Evolutionary conservation across 2,329 filamentous ascomycete genomes (phyloP), one percentile per base, ranked within the genome.

Genomic region (Leptosphaerulina australis): DNA sequence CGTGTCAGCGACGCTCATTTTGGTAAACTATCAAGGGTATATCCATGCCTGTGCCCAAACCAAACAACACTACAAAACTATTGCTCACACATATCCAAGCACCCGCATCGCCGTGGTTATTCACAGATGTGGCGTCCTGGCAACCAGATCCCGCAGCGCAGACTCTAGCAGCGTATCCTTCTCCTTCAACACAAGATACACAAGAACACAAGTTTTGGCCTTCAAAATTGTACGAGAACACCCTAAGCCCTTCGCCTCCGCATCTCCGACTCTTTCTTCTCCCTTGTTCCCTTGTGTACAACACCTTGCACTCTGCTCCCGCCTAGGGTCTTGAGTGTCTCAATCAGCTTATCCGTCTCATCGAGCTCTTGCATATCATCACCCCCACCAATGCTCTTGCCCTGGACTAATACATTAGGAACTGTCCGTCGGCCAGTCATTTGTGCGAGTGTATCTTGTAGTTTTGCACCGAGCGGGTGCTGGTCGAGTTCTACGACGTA

Each of bases 401-500:
- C 91, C 65, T 91, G 90, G 64, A 99, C 81, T 62, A 99, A 81
- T 26, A 97, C 82, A 69, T 99, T 99, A 12, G 94, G 94, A 0
- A 99, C 94, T 0, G 94, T 99, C 52, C 79, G 80, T 39, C 93
- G 83, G 34, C 89, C 88, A 0, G 94, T 97, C 68, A 83, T 87
- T 52, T 86, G 82, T 12, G 74, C 81, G 8, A 99, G 79, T 14
- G 84, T 81, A 8, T 80, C 82, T 73, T 99, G 94, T 31, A 99
- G 75, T 46, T 83, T 75, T 1, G 76, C 67, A 26, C 93, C 94
- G 10, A 95, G 79, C 0, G 85, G 83, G 68, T 97, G 90, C 58
- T 85, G 74, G 74, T 99, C 91, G 10, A 99, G 83, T 75, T 99
- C 94, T 41, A 97, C 91, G 6, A 99, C 88, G 67, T 86, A 88